Conservation (phyloP, 2,329 filamentous ascomycete species). For the Aspergillus quadrilineatus region DNA sequence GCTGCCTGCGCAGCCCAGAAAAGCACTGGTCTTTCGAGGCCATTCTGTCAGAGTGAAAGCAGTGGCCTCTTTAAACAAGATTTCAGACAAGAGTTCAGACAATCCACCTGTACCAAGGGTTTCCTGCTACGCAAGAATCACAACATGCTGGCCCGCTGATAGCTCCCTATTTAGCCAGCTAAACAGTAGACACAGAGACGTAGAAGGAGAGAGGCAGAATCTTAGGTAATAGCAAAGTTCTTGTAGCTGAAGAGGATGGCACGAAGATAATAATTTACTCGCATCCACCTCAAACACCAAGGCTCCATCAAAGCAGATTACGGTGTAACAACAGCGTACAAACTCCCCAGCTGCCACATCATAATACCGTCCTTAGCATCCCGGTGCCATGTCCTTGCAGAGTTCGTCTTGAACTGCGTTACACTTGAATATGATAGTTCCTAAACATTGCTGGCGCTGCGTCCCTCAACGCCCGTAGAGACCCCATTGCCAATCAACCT, state of each 20-base stretch:
- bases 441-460: slow-evolving; percentile 40
- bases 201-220: no score
- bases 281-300: slow-evolving; percentile 23
- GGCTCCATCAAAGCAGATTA: slow-evolving; percentile 41
- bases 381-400: slow-evolving; percentile 40
- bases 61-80: no score
- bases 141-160: no score
- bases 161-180: no score
- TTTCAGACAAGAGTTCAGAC: no score
- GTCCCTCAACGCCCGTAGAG: slow-evolving; percentile 41
- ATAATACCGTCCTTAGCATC: slow-evolving; percentile 34
- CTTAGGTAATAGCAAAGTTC: no score
- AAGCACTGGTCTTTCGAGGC: no score
- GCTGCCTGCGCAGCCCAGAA: no score
- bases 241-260: slow-evolving; percentile 13
- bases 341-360: slow-evolving; percentile 40
- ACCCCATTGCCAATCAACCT: slow-evolving; percentile 38
- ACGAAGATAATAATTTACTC: slow-evolving; percentile 17
- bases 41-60: no score
- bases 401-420: slow-evolving; percentile 36
- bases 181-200: background rate
- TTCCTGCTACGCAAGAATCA: no score
- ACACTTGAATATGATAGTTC: slow-evolving; percentile 40
- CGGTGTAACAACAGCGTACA: slow-evolving; percentile 44
- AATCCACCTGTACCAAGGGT: no score